Base-by-base conservation (phyloP, 129 eudicot genomes). In the Saposhnikovia divaricata region DNA sequence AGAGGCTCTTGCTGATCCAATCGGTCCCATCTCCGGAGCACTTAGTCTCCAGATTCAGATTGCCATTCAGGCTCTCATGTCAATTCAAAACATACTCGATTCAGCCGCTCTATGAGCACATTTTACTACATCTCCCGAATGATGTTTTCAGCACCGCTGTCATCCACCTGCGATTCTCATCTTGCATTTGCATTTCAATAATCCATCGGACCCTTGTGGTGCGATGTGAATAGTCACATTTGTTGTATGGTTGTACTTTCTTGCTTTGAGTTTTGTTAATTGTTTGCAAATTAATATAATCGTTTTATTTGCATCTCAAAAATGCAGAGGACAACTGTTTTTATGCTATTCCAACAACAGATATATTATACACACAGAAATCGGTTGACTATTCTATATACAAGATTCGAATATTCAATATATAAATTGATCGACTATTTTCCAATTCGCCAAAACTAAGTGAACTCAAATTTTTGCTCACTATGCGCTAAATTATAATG, bases 61-160 rank as follows among this genome's bases (percentile, higher is more conserved):
- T 12, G 74, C 43, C n/a, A 68, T 68, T 68, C 74, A 68, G 74
- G 40, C 74, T 0, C 74, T 68, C 42, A 31, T 28, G 74, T 68
- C 74, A n/a, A 68, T 68, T 16, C 74, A 68, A 5, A 68, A 68
- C 40, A 37, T 68, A 31, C 74, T 68, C n/a, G 43, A 28, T 68
- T 31, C 74, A 14, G 43, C 43, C 5, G 43, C 74, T 31, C 44
- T 15, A 0, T 59, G 68, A 59, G 27, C 25, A 55, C 61, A 51
- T 4, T 18, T 23, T 13, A n/a, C 68, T 9, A n/a, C 31, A 9
- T n/a, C 34, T 59, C 14, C 28, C 2, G 12, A n/a, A n/a, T n/a
- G 34, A n/a, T n/a, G 28, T 5, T 1, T 23, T 8, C 28, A 12
- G 28, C 66, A 57, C 28, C 66, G 43, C 43, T 40, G 8, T 57